A percentile compares a stretch with the other conserved stretches of the same genome.
phyloP scores from a whole-genome alignment of 2,329 filamentous ascomycete species.

The Graphilbum sp. region DNA sequence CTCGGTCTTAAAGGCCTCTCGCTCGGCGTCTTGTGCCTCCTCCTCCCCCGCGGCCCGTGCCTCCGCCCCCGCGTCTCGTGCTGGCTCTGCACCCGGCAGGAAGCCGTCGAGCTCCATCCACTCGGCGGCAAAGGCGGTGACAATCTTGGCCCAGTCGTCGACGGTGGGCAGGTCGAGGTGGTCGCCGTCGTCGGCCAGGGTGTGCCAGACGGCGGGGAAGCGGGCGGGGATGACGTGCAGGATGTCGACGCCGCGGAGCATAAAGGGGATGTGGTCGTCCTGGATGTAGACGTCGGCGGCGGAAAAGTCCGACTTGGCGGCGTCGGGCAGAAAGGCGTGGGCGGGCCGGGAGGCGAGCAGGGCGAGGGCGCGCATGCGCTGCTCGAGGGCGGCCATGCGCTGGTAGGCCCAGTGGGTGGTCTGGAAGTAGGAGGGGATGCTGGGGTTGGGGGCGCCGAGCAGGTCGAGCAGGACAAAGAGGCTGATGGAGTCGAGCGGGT shows the following conservation, averaged over 20 bases:
- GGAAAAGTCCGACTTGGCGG: constrained; percentile 32
- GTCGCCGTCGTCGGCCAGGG: constrained; percentile 62
- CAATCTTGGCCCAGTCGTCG: constrained; percentile 74
- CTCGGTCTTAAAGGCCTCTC: constrained; percentile 8
- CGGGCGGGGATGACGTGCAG: constrained; percentile 75
- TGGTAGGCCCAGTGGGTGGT: constrained; percentile 74
- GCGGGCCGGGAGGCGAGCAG: constrained; percentile 30
- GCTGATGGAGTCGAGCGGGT: constrained; percentile 60
- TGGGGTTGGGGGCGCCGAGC: constrained; percentile 41
- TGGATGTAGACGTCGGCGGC: constrained; percentile 41
- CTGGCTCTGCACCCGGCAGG: too few species aligned
- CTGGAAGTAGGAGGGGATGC: constrained; percentile 60
- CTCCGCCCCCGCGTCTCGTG: too few species aligned
- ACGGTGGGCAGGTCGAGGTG: constrained; percentile 69
- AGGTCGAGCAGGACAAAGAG: constrained; percentile 42
- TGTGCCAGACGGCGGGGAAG: constrained; percentile 82
- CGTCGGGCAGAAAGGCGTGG: constrained; percentile 49
- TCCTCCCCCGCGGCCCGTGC: too few species aligned
- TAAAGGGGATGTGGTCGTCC: constrained; percentile 88
- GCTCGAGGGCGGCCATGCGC: constrained; percentile 46
- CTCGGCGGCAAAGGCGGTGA: constrained; percentile 72
- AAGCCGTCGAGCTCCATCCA: constrained; percentile 61
- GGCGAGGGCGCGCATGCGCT: constrained; percentile 39
- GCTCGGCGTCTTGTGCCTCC: too few species aligned
- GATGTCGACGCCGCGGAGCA: constrained; percentile 70